Conservation (phyloP, 2,329 filamentous ascomycete species). For the Penicillium sp. region DNA sequence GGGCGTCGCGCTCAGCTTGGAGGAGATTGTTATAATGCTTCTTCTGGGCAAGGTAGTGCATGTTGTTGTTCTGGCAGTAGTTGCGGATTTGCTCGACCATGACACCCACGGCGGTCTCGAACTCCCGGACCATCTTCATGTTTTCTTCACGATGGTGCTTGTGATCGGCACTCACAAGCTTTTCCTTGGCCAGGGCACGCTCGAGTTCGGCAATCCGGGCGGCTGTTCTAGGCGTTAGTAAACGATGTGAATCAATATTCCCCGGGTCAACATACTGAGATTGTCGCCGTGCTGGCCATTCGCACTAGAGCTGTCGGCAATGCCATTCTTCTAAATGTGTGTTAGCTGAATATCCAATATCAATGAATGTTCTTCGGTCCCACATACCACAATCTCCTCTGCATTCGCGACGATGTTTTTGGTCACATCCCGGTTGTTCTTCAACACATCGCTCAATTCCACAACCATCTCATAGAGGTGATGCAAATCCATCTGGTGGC, state of each 20-base stretch:
- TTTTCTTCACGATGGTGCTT: constrained; percentile 49
- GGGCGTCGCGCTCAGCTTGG: constrained; percentile 49
- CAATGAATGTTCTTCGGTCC: neutral
- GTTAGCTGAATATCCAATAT: constrained; percentile 10
- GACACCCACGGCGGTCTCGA: constrained; percentile 45
- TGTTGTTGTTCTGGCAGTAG: constrained; percentile 50
- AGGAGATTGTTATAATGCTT: constrained; percentile 50
- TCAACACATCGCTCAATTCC: constrained; percentile 48
- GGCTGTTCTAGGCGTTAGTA: constrained; percentile 26
- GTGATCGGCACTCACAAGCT: constrained; percentile 40
- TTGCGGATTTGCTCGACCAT: constrained; percentile 52
- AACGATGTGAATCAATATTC: neutral
- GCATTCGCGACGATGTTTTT: constrained; percentile 48
- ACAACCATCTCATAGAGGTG: constrained; percentile 50
- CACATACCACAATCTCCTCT: constrained; percentile 48
- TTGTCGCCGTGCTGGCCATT: constrained; percentile 45
- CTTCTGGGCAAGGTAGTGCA: constrained; percentile 46
- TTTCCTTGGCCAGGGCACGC: constrained; percentile 46
- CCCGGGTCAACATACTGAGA: constrained; percentile 28
- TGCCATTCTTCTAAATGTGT: constrained; percentile 39
- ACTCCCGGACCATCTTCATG: constrained; percentile 47
- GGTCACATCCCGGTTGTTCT: constrained; percentile 50
- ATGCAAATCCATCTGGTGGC: constrained; percentile 52
- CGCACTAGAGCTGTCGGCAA: constrained; percentile 38
- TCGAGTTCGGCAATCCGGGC: constrained; percentile 50